Percentiles rank a stretch among this genome's conserved stretches.
These are phyloP conservation scores for Microsporum audouinii DNA, from an alignment of 2,329 filamentous ascomycete species.

Conservation along the genomic window DNA sequence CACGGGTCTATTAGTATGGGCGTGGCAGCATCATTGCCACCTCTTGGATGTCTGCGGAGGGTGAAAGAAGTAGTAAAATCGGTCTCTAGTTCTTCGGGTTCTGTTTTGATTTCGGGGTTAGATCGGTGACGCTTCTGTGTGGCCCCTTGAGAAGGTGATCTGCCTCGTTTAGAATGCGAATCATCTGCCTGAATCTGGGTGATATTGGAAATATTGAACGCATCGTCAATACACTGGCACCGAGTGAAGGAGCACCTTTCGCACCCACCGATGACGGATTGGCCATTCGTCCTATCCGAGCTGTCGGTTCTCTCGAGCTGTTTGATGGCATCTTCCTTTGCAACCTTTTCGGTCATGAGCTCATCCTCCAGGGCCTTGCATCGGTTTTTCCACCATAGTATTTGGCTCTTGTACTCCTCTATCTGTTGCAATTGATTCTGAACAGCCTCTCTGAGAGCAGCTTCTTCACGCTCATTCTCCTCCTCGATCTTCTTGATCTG, in stretches of 20 bases:
- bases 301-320: constrained; percentile 20
- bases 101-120: constrained; percentile 37
- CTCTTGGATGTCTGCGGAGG: constrained; percentile 31
- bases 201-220: constrained; percentile 37
- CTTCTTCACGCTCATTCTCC: constrained; percentile 33
- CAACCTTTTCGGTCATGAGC: constrained; percentile 37
- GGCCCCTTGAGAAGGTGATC: constrained; percentile 22
- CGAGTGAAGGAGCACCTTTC: constrained; percentile 52
- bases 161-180: constrained; percentile 27
- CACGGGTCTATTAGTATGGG: constrained; percentile 53
- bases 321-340: constrained; percentile 34
- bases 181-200: constrained; percentile 28
- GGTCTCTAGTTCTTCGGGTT: constrained; percentile 49
- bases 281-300: constrained; percentile 10
- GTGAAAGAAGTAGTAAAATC: constrained; percentile 61
- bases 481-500: constrained; percentile 40
- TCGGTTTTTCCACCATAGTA: constrained; percentile 38
- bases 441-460: constrained; percentile 46
- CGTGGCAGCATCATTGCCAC: constrained; percentile 23
- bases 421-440: constrained; percentile 51
- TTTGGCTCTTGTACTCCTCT: constrained; percentile 49
- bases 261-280: constrained; percentile 44
- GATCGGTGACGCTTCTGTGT: constrained; percentile 45
- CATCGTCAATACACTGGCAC: constrained; percentile 52
- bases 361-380: constrained; percentile 54